A percentile compares a stretch with the other conserved stretches of the same genome.
These are phyloP conservation scores for Colletotrichum aenigma DNA, from an alignment of 2,329 filamentous ascomycete species.

Conservation along the genomic window DNA sequence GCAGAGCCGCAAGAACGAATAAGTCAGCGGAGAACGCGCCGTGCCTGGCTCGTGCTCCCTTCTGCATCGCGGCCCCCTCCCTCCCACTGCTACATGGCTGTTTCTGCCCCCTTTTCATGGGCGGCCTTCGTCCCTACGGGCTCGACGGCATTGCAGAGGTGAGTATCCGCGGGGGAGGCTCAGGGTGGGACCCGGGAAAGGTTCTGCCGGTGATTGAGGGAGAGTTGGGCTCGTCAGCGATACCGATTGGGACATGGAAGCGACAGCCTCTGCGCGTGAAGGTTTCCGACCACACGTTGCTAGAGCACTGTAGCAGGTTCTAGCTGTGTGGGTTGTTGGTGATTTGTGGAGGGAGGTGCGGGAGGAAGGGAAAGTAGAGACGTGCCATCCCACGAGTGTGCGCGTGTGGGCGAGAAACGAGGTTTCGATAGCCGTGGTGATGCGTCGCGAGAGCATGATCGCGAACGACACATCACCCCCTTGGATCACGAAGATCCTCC, in stretches of 20 bases:
- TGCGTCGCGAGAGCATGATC: not conserved
- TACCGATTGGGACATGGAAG: not conserved
- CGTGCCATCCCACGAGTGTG: not conserved
- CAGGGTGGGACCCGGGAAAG: not conserved
- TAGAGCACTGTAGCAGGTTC: not conserved
- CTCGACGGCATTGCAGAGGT: not conserved
- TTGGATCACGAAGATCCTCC: not conserved
- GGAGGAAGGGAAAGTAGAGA: not conserved
- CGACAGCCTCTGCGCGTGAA: not conserved
- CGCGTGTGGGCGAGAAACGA: not conserved
- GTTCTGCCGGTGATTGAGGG: not conserved
- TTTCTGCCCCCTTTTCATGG: not conserved
- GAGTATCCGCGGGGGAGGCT: not conserved
- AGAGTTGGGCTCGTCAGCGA: not conserved
- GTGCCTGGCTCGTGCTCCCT: not conserved
- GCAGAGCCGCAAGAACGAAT: slow-evolving; percentile 4
- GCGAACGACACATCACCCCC: not conserved
- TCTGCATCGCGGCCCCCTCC: not conserved
- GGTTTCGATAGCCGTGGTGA: not conserved
- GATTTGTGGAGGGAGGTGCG: not conserved
- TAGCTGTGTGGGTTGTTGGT: not conserved
- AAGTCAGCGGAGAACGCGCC: not conserved
- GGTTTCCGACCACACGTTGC: not conserved
- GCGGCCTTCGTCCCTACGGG: not conserved
- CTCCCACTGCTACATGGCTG: not conserved